A percentile compares a stretch with the other conserved stretches of the same genome.
phyloP scores from a whole-genome alignment of 164 flowering plant genomes.

The Vitis amurensis region DNA sequence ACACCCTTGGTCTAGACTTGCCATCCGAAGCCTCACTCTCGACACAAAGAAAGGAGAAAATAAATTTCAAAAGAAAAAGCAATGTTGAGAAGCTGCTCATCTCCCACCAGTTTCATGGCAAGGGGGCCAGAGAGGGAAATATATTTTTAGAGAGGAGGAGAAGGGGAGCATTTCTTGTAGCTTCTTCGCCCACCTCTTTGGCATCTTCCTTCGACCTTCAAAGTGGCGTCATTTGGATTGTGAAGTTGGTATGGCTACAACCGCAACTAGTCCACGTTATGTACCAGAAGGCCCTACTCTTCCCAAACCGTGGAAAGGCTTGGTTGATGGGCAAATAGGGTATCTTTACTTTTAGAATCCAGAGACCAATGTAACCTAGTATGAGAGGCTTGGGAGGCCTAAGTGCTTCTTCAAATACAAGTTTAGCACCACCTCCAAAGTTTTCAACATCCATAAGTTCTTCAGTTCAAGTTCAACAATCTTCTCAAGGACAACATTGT shows the following conservation, averaged over 20 bases:
- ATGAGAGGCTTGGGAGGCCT: slow-evolving; percentile 59
- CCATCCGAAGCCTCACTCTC: too few species aligned
- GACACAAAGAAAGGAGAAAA: too few species aligned
- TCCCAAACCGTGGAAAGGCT: slow-evolving; percentile 94
- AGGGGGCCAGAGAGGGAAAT: too few species aligned
- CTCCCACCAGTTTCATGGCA: not conserved
- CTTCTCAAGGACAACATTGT: slow-evolving; percentile 37
- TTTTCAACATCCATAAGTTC: slow-evolving; percentile 37
- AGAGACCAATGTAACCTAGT: slow-evolving; percentile 86
- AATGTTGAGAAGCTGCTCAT: slow-evolving; percentile 27
- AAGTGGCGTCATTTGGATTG: too few species aligned
- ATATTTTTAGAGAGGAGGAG: too few species aligned
- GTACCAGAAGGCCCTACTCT: slow-evolving; percentile 89
- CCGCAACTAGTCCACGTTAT: slow-evolving; percentile 63
- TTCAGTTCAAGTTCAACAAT: slow-evolving; percentile 49
- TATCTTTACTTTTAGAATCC: slow-evolving; percentile 93
- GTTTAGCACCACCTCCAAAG: slow-evolving; percentile 26
- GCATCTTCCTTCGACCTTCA: too few species aligned
- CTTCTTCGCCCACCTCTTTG: too few species aligned
- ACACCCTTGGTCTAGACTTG: too few species aligned
- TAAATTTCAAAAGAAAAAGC: not conserved
- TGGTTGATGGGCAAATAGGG: slow-evolving; percentile 88
- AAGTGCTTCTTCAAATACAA: not conserved
- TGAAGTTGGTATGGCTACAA: slow-evolving; percentile 49
- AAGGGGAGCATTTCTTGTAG: too few species aligned